Conservation (phyloP, 1,284 basidiomycete genomes). For the Heimioporus retisporus region DNA sequence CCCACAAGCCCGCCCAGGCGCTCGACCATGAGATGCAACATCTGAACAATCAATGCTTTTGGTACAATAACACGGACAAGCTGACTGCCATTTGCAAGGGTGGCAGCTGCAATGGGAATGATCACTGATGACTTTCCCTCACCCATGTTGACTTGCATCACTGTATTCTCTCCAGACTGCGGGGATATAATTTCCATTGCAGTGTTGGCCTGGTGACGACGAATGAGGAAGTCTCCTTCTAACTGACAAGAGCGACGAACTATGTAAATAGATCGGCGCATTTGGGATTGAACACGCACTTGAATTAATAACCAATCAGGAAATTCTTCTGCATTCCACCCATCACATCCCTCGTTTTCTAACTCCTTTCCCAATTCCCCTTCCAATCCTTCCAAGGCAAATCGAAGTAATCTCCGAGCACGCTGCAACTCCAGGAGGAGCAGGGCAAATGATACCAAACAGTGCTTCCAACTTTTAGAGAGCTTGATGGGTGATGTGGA, state of each 20-base stretch:
- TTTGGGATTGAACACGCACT: background rate
- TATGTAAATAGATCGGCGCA: no score
- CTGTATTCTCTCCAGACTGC: background rate
- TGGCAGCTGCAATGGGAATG: background rate
- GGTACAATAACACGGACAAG: conserved; percentile 2
- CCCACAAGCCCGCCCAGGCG: conserved; percentile 5
- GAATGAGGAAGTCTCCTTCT: conserved; percentile 31
- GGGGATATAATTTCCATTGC: background rate
- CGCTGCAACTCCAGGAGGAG: conserved; percentile 26
- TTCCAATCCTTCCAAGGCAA: conserved; percentile 4
- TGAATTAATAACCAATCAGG: no score
- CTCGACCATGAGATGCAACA: conserved; percentile 2
- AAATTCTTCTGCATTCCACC: no score
- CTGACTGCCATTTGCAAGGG: background rate
- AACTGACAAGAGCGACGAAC: conserved; percentile 40
- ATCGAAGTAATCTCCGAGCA: conserved; percentile 18
- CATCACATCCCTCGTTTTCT: no score
- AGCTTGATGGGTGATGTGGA: conserved; percentile 21
- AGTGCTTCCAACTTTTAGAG: conserved; percentile 37
- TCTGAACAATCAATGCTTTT: background rate
- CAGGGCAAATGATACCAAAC: conserved; percentile 38
- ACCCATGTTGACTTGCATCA: conserved; percentile 3
- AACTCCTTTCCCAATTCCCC: conserved; percentile 30
- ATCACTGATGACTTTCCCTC: conserved; percentile 6
- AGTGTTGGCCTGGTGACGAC: background rate